Base-by-base conservation (phyloP, 352 stramenopile species). In the Phytophthora citrophthora region DNA sequence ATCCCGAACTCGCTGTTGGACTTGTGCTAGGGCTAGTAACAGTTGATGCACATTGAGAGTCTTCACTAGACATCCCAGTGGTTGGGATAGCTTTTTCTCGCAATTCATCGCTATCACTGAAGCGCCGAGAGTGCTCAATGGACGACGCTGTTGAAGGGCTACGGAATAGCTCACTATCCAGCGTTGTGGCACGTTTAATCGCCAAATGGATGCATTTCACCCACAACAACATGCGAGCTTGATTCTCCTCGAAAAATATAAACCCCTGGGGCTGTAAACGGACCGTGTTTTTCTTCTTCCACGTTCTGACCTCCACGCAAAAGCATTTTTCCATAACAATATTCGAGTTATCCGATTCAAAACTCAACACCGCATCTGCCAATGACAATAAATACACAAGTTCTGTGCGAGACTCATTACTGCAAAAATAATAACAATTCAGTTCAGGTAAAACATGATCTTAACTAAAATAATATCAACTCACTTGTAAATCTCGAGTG, bases 321-420 rank as follows among this genome's bases (percentile, higher is more conserved):
- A 94, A 94, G 61, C 79, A 91, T 41, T 91, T 91, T 50, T 89
- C 82, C 57, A 86, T 84, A 43, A 90, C 79, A 26, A 88, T 83
- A 47, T 86, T 81, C 36, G 74, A 68, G 29, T 87, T 80, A 61
- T 91, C 82, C 20, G 83, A 77, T 53, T 94, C 85, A 51, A 90
- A 90, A 24, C 74, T 79, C 38, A 94, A 61, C 47, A 80, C 50
- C 0, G 79, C 83, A 15, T 78, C 70, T 1, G 71, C 70, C 6
- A 94, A 70, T 15, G 83, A 91, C 43, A 94, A 63, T 45, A 86
- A 55, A 45, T 88, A 94, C 24, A 91, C 62, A 4, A 84, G 61
- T 34, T 88, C 81, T 6, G 66, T 56, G 18, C 77, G 70, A 15
- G 68, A 60, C 24, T 91, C 80, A 58, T 77, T 90, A 58, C 71